Percentiles rank a stretch among this genome's conserved stretches.
phyloP scores from a whole-genome alignment of 2,329 filamentous ascomycete species.

The Lachnellula suecica region DNA sequence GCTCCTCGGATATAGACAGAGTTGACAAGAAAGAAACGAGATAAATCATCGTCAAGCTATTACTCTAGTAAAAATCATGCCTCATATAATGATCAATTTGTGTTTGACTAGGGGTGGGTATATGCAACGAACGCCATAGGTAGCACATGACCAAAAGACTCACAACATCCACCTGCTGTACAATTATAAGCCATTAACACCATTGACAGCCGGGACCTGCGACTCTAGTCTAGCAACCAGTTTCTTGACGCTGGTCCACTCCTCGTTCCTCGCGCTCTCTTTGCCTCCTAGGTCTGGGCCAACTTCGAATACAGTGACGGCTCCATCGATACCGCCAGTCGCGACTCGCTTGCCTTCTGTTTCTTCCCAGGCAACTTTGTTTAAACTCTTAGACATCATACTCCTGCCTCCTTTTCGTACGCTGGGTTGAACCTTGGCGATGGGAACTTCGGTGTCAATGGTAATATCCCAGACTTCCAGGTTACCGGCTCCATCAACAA shows the following conservation, averaged over 20 bases:
- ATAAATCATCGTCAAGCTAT: not conserved
- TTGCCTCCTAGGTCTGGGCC: conserved; percentile 78
- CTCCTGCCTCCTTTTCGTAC: conserved; percentile 62
- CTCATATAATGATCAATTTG: conserved; percentile 10
- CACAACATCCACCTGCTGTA: not conserved
- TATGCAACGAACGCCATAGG: conserved; percentile 17
- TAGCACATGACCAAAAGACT: conserved; percentile 6
- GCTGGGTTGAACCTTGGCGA: conserved; percentile 75
- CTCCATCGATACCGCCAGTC: conserved; percentile 87
- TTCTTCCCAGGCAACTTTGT: conserved; percentile 92
- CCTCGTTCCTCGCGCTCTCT: conserved; percentile 79
- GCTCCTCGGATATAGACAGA: not conserved
- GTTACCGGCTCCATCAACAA: conserved; percentile 89
- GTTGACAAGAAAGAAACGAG: not conserved
- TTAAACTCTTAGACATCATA: conserved; percentile 81
- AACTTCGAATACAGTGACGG: conserved; percentile 91
- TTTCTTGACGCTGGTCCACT: conserved; percentile 93
- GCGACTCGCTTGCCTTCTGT: conserved; percentile 84
- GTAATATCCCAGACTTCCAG: conserved; percentile 96
- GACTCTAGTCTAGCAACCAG: conserved; percentile 74
- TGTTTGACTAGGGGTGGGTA: conserved; percentile 8
- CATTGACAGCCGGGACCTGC: conserved; percentile 21
- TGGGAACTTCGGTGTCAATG: conserved; percentile 87
- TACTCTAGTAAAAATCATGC: too few relatives aligned
- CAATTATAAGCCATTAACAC: conserved; percentile 22